Evolutionary conservation across 768 basidiomycete genomes (phyloP).

Genomic region (Pleurotus platypus): DNA sequence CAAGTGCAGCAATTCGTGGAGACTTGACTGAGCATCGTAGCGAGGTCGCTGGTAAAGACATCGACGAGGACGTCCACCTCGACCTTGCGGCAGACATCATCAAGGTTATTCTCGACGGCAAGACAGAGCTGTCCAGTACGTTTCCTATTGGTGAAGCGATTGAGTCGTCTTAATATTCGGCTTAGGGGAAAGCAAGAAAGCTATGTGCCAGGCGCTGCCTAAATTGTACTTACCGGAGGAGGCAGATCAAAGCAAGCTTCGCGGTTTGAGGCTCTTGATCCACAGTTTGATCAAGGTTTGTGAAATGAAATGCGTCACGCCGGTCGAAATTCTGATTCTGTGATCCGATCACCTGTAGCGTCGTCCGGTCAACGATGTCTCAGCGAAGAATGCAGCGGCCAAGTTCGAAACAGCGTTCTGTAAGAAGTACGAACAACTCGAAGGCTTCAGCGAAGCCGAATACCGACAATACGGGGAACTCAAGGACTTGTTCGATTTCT

Average conservation of each 20-base stretch:
- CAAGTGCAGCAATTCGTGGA: too few species aligned
- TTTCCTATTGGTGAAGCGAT: conserved; percentile 9
- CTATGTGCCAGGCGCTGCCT: conserved; percentile 57
- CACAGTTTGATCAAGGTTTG: conserved; percentile 54
- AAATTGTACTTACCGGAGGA: conserved; percentile 68
- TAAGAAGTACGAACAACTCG: conserved; percentile 73
- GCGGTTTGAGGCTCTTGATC: conserved; percentile 58
- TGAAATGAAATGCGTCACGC: too few species aligned
- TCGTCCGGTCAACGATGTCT: conserved; percentile 48
- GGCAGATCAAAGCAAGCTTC: conserved; percentile 67
- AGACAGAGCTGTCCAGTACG: conserved; percentile 51
- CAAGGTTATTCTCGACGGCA: conserved; percentile 38
- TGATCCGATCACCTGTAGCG: conserved; percentile 20
- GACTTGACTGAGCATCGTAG: conserved; percentile 8
- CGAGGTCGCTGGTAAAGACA: conserved; percentile 17
- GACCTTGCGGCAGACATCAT: conserved; percentile 49
- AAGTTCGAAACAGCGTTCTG: conserved; percentile 64
- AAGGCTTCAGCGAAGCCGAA: conserved; percentile 70
- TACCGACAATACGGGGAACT: conserved; percentile 62
- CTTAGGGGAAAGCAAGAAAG: conserved; percentile 65
- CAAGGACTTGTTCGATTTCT: conserved; percentile 61
- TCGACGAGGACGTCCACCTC: conserved; percentile 36
- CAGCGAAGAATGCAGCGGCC: conserved; percentile 62
- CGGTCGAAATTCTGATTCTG: not conserved
- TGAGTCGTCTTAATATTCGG: conserved; percentile 11